phyloP scores from a whole-genome alignment of 768 basidiomycete genomes.

The Rhodotorula diobovata region DNA sequence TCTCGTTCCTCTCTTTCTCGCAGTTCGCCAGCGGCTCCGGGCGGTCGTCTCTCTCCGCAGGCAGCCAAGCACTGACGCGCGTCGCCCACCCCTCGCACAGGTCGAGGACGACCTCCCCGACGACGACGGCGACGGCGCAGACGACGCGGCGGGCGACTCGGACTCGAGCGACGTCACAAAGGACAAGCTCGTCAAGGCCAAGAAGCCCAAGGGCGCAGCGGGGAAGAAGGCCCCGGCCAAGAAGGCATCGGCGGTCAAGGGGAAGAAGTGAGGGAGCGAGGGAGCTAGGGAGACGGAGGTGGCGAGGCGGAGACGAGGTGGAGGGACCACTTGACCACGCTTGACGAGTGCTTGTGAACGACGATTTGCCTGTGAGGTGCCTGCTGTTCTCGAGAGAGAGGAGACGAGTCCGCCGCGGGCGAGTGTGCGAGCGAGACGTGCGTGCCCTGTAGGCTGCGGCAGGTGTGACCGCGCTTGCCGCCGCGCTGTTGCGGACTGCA shows the following conservation, averaged over 20 bases:
- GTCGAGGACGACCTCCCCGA: conserved; percentile 41
- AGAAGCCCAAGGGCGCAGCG: conserved; percentile 15
- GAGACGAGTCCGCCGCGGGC: too few relatives aligned
- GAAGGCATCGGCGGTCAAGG: conserved; percentile 10
- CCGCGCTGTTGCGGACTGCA: too few relatives aligned
- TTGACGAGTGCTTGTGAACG: too few relatives aligned
- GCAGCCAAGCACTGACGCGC: background rate
- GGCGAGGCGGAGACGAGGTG: background rate
- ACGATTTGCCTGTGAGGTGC: background rate
- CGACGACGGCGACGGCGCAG: background rate
- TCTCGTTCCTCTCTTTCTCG: background rate
- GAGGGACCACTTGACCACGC: too few relatives aligned
- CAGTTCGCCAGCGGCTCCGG: too few relatives aligned
- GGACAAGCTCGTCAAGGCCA: conserved; percentile 47
- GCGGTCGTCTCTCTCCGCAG: background rate
- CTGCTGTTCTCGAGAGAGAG: background rate
- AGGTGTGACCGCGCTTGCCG: too few relatives aligned
- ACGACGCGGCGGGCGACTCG: conserved; percentile 2
- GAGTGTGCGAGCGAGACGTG: too few relatives aligned
- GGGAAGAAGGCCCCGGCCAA: background rate
- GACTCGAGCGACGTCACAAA: conserved; percentile 43
- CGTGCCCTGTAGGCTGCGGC: too few relatives aligned
- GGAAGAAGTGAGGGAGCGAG: conserved; percentile 7
- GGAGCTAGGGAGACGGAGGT: background rate
- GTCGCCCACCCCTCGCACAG: background rate